Evolutionary conservation across 2,329 filamentous ascomycete genomes (phyloP).

Genomic region (Alternaria sp.): DNA sequence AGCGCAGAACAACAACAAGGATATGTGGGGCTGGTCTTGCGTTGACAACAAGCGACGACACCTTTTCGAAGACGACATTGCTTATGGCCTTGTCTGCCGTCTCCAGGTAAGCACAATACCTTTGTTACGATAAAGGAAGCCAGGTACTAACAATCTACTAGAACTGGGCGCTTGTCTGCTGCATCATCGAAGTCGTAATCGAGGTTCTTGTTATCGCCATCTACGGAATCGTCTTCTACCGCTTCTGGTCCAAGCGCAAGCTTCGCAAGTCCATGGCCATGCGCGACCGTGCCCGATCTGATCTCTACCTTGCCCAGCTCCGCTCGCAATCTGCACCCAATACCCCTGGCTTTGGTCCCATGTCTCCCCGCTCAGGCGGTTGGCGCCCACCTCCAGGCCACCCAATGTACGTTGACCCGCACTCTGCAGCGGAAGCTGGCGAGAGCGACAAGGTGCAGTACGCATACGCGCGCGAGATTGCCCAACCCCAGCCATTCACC

Average conservation of each 20-base stretch:
- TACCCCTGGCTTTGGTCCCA: constrained; percentile 81
- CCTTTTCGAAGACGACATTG: constrained; percentile 79
- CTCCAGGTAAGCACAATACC: constrained; percentile 68
- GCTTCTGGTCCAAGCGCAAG: constrained; percentile 94
- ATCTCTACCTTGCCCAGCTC: constrained; percentile 82
- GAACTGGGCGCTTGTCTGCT: constrained; percentile 96
- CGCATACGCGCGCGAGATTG: constrained; percentile 54
- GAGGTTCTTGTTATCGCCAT: constrained; percentile 91
- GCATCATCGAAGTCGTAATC: constrained; percentile 94
- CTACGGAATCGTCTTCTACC: constrained; percentile 95
- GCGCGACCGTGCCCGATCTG: constrained; percentile 90
- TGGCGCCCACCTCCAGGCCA: constrained; percentile 57
- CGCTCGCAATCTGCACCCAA: constrained; percentile 87
- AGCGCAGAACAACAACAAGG: constrained; percentile 76
- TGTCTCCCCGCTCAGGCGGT: constrained; percentile 67
- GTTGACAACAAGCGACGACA: constrained; percentile 82
- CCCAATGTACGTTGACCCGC: constrained; percentile 53
- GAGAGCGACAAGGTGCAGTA: constrained; percentile 51
- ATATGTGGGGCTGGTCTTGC: constrained; percentile 99
- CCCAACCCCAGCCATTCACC: constrained; percentile 72
- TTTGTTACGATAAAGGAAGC: not conserved
- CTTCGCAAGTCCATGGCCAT: constrained; percentile 96
- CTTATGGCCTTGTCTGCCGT: constrained; percentile 91
- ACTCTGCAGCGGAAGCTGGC: constrained; percentile 63
- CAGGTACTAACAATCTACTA: constrained; percentile 53